Percentiles rank a stretch among this genome's conserved stretches.
These are phyloP conservation scores for Eragrostis curvula DNA, from an alignment of 176 grass and related monocot genomes.

Conservation along the genomic window DNA sequence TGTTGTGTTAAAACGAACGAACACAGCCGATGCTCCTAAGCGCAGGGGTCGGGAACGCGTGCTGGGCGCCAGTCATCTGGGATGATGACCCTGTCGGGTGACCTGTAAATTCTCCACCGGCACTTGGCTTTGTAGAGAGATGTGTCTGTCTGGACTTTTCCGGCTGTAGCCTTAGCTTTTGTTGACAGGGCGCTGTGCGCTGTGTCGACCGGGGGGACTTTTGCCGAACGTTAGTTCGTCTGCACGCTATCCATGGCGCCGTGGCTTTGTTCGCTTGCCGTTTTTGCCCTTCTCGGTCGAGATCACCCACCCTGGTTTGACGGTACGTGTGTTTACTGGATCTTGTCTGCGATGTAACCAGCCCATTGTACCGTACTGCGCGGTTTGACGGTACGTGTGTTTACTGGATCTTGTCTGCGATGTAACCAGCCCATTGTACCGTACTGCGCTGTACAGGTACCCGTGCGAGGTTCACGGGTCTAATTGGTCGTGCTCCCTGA, in stretches of 20 bases:
- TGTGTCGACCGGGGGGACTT: no score
- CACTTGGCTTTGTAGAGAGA: slow-evolving; percentile 46
- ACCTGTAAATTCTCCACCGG: slow-evolving; percentile 52
- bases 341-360: slow-evolving; percentile 14
- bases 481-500: background rate
- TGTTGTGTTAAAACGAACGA: slow-evolving; percentile 42
- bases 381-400: background rate
- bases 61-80: slow-evolving; percentile 30
- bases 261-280: background rate
- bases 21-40: background rate
- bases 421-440: background rate
- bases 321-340: background rate
- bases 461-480: background rate
- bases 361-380: no score
- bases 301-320: background rate
- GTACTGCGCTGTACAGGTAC: slow-evolving; percentile 11
- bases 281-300: background rate
- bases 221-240: no score
- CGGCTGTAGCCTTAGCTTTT: slow-evolving; percentile 24
- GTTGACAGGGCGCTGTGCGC: slow-evolving; percentile 23
- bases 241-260: background rate
- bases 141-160: slow-evolving; percentile 24
- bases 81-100: slow-evolving; percentile 45
- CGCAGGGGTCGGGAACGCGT: background rate
- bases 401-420: background rate